Conservation (phyloP, 1,284 basidiomycete genomes). For the Cutaneotrichosporon arboriforme region DNA sequence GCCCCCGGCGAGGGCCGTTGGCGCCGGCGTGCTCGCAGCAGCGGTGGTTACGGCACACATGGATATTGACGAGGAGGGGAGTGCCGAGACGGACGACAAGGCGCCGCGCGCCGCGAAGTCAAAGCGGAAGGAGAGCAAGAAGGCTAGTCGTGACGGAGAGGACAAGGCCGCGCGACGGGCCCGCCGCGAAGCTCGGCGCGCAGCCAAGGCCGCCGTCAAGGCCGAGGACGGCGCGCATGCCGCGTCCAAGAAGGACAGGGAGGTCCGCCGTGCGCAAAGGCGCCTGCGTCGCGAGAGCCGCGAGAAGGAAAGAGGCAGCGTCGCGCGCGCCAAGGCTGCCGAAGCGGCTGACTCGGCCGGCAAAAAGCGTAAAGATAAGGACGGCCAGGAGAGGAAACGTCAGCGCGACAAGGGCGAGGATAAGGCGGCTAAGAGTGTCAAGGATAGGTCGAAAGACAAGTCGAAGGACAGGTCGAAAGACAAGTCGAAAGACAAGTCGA, state of each 20-base stretch:
- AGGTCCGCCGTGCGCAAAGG: background rate
- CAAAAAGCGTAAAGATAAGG: too few species aligned
- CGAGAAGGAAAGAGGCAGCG: too few species aligned
- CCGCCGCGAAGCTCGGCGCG: background rate
- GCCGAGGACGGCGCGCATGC: background rate
- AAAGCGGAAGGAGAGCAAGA: background rate
- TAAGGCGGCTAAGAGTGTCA: too few species aligned
- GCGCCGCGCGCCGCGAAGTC: too few species aligned
- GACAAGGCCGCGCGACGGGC: slow-evolving; percentile 1
- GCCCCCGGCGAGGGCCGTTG: background rate
- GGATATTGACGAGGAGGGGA: background rate
- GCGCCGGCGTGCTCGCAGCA: background rate
- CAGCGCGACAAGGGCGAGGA: too few species aligned
- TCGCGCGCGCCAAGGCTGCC: too few species aligned
- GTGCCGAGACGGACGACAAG: background rate
- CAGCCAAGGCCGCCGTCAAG: background rate
- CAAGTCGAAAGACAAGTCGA: too few species aligned
- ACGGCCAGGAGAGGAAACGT: too few species aligned
- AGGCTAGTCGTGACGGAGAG: background rate
- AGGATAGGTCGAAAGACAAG: too few species aligned
- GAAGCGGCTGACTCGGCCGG: too few species aligned
- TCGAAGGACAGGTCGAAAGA: too few species aligned
- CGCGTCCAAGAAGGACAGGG: background rate
- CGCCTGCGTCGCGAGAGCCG: too few species aligned
- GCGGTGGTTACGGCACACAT: background rate